Percentiles rank a stretch among this genome's conserved stretches.
These are phyloP conservation scores for Talaromyces borbonicus DNA, from an alignment of 495 filamentous ascomycete species.

Conservation along the genomic window DNA sequence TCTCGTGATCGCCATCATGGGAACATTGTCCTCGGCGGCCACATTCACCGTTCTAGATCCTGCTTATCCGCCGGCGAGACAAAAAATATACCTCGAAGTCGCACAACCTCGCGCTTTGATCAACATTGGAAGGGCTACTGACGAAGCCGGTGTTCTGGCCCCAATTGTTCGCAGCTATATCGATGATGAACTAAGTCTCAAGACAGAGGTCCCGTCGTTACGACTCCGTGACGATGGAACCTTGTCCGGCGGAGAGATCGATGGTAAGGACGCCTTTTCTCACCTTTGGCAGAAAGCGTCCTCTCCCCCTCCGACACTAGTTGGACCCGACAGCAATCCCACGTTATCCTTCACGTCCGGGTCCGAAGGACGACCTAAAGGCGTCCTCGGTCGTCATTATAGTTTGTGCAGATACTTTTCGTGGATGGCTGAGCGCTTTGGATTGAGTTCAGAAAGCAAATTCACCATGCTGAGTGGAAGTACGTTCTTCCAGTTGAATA, in stretches of 20 bases:
- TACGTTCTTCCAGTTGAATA: constrained; percentile 80
- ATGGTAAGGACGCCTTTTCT: constrained; percentile 44
- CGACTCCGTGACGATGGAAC: constrained; percentile 63
- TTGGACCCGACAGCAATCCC: constrained; percentile 85
- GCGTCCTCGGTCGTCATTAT: constrained; percentile 83
- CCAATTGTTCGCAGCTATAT: constrained; percentile 66
- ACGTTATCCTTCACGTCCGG: constrained; percentile 83
- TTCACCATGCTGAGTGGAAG: constrained; percentile 81
- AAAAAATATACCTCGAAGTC: constrained; percentile 87
- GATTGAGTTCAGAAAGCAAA: constrained; percentile 59
- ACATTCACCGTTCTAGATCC: constrained; percentile 68
- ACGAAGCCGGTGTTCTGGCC: constrained; percentile 62
- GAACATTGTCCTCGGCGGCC: constrained; percentile 42
- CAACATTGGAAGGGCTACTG: constrained; percentile 67
- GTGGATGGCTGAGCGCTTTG: constrained; percentile 86
- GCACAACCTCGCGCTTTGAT: constrained; percentile 72
- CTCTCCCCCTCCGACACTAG: constrained; percentile 56
- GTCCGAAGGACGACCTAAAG: constrained; percentile 76
- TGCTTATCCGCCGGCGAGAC: constrained; percentile 75
- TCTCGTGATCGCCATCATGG: constrained; percentile 43
- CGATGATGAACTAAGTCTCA: constrained; percentile 58
- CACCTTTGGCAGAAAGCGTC: constrained; percentile 9
- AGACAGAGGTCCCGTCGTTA: constrained; percentile 69
- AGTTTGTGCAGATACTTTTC: constrained; percentile 77
- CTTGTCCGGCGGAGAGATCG: constrained; percentile 55